phyloP scores from a whole-genome alignment of 1,284 basidiomycete species.

The Anthracocystis panici-leucophaei region DNA sequence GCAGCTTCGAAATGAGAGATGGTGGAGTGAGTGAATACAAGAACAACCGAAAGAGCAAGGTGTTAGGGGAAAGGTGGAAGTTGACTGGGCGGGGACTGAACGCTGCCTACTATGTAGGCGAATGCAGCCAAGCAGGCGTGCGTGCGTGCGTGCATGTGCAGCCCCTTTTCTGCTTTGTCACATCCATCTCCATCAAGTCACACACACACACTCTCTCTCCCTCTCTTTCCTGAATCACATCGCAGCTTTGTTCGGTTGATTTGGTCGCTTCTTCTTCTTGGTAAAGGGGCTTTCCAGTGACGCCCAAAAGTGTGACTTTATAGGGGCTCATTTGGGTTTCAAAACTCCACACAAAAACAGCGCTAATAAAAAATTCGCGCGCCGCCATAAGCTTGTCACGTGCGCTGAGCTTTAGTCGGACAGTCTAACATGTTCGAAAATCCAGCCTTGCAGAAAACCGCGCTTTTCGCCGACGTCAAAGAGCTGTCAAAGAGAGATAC shows the following conservation, averaged over 20 bases:
- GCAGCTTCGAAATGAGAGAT: slow-evolving; percentile 3
- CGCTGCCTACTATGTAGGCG: slow-evolving; percentile 26
- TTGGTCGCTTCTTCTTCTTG: too few species aligned
- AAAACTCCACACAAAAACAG: slow-evolving; percentile 28
- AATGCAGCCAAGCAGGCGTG: too few species aligned
- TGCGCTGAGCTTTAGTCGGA: neutral
- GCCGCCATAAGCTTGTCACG: slow-evolving; percentile 23
- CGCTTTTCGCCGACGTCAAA: slow-evolving; percentile 18
- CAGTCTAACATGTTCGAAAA: slow-evolving; percentile 9
- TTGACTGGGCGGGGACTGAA: slow-evolving; percentile 16
- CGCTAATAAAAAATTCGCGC: slow-evolving; percentile 16
- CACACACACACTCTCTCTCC: neutral
- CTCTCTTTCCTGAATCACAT: neutral
- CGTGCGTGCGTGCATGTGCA: too few species aligned
- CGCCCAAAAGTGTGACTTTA: slow-evolving; percentile 6
- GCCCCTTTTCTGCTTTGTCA: too few species aligned
- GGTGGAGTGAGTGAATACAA: slow-evolving; percentile 7
- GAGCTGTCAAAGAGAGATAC: neutral
- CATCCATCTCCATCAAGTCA: too few species aligned
- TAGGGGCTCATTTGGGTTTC: slow-evolving; percentile 18
- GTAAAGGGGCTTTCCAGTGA: neutral
- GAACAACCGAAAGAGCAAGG: slow-evolving; percentile 14
- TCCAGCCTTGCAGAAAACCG: neutral
- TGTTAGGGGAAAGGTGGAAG: slow-evolving; percentile 23
- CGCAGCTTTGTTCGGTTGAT: too few species aligned